Evolutionary conservation across 1,139 yeast genomes (phyloP), one percentile per base, ranked within the genome.

Genomic region (Suhomyces choctaworum): DNA sequence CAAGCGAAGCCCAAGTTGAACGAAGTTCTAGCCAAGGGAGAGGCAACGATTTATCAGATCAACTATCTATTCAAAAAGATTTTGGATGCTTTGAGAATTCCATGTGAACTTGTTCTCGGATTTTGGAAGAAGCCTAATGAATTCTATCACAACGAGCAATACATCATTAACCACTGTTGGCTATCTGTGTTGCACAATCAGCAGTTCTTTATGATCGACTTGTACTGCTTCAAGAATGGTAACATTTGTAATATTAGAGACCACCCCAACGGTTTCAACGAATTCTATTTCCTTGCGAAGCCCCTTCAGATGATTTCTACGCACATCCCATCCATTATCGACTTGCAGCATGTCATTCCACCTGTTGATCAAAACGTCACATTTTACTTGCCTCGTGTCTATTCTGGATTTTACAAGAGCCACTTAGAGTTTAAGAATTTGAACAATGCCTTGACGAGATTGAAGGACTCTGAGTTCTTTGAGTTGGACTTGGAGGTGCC

Each of bases 151-250:
- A 63, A 66, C 40, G 78, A 78, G 59, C 60, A 61, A 40, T 76
- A 80, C 36, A 77, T 78, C 23, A 67, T 81, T 27, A 88, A 89
- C 52, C 98, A 92, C 58, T 80, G 87, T 41, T 92, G 98, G 98
- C 71, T 89, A 37, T 79, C 95, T 1, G 80, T 89, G 1, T 57
- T 82, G 16, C 63, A 89, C 12, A 82, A 86, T 41, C 81, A 80
- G 14, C 87, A 82, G 50, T 89, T 92, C 77, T 68, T 90, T 41
- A 73, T 92, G 45, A 62, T 90, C 44, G 98, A 92, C 45, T 51
- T 66, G 29, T 52, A 56, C 39, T 62, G 63, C 30, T 70, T 67
- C 50, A 60, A 64, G 40, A 56, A 58, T 39, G 66, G 66, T 1
- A 45, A 58, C 7, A 51, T 66, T 14, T 66, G 74, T 45, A 70